These are phyloP conservation scores for Neofusicoccum kwambonambiense DNA, from an alignment of 2,329 filamentous ascomycete species.

Conservation along the genomic window DNA sequence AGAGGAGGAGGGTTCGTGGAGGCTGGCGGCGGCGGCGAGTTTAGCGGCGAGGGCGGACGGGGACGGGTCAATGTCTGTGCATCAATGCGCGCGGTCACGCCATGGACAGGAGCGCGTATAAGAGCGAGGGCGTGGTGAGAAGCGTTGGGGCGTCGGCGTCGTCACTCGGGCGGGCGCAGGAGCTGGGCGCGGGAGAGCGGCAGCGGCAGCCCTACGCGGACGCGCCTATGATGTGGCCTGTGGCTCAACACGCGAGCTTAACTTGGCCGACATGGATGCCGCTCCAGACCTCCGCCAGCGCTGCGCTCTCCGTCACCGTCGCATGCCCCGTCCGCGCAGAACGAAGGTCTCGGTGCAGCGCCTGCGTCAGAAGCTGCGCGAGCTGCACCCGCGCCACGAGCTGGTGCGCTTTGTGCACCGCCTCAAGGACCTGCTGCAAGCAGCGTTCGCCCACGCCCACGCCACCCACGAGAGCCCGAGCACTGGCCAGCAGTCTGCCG, in stretches of 20 bases:
- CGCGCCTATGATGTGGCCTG: conserved; percentile 7
- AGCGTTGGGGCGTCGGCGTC: conserved; percentile 4
- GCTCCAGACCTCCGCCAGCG: background rate
- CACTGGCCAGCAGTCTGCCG: conserved; percentile 4
- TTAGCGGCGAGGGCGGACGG: background rate
- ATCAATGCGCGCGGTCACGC: background rate
- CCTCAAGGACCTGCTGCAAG: conserved; percentile 15
- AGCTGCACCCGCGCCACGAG: conserved; percentile 10
- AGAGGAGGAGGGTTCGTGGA: background rate
- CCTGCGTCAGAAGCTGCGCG: conserved; percentile 18
- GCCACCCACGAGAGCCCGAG: background rate
- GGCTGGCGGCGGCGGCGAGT: background rate
- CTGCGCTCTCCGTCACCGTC: background rate
- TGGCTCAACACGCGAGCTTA: conserved; percentile 13
- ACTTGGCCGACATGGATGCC: conserved; percentile 4
- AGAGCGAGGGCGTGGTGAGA: background rate
- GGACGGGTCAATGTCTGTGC: background rate
- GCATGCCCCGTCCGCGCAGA: conserved; percentile 9
- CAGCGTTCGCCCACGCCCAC: conserved; percentile 11
- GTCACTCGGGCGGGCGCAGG: conserved; percentile 5
- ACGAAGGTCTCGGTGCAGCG: conserved; percentile 16
- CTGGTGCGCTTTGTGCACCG: conserved; percentile 17
- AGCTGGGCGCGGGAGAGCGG: conserved; percentile 5
- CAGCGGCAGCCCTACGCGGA: conserved; percentile 1
- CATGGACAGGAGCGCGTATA: background rate